Base-by-base conservation (phyloP, 2,329 filamentous ascomycete species). In the Whalleya microplaca region DNA sequence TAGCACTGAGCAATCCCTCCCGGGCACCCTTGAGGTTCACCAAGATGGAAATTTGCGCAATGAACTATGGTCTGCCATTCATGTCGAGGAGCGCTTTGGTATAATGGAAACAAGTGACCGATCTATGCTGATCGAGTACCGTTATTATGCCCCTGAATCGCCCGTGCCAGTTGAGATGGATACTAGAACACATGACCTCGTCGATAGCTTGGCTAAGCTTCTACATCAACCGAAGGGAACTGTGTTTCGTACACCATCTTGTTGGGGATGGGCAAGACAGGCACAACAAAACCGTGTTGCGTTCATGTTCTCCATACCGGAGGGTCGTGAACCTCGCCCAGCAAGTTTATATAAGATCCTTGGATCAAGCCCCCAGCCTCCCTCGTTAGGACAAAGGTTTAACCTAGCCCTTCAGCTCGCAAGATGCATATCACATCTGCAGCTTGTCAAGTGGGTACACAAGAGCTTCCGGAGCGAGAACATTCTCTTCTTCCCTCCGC, bases 371-470 rank as follows among this genome's bases (percentile, higher is more conserved):
- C 44, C 46, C 5, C 55, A 53, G 20, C 46, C 50, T 1, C 55
- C 50, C 19, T 40, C 55, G 21, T 27, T 51, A 27, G 46, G 42
- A n/a, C 50, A 53, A 29, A 51, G 55, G 29, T 58, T 58, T 40
- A 45, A 27, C 14, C 48, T 58, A 18, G 47, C 55, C 2, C 29
- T 58, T 29, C 51, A 58, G 12, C 27, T 48, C 37, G 46, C 50
- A 9, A 41, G 48, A 43, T 56, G 54, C 19, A 46, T 49, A 46
- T 50, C 54, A 37, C 41, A 52, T 18, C 54, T 56, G n/a, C 54
- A 56, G 45, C 45, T 56, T 6, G 45, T 56, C 12, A 50, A 57
- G 41, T 57, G 55, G 55, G 55, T 48, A 12, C 50, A 57, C 50
- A 45, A 50, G 37, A 57, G 55, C 46, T 57, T 57, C 37, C 55